These are phyloP conservation scores for Leccinum disarticulatum DNA, from an alignment of 768 basidiomycete genomes.

Conservation along the genomic window DNA sequence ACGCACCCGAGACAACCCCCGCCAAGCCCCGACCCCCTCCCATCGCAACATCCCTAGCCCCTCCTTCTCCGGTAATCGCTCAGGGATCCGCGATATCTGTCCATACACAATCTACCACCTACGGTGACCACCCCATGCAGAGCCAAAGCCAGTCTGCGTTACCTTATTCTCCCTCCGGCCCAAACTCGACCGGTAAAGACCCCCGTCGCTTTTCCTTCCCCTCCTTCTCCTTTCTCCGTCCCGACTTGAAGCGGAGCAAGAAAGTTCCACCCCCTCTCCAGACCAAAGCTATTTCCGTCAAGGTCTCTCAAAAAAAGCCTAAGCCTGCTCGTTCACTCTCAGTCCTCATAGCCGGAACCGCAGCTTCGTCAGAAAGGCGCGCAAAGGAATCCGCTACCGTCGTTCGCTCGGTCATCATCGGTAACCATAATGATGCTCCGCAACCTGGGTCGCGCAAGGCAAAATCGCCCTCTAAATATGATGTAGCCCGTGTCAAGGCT, in stretches of 20 bases:
- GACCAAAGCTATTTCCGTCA: constrained; percentile 32
- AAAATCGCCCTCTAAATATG: constrained; percentile 44
- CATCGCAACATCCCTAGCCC: constrained; percentile 16
- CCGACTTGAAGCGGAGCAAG: constrained; percentile 31
- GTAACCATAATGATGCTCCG: constrained; percentile 37
- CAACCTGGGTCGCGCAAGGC: constrained; percentile 39
- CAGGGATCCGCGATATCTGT: constrained; percentile 9
- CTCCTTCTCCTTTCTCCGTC: constrained; percentile 42
- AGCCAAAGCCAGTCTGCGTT: constrained; percentile 30
- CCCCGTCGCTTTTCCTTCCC: constrained; percentile 51
- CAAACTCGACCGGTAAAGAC: constrained; percentile 23
- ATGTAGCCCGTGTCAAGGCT: constrained; percentile 63
- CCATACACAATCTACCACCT: constrained; percentile 17
- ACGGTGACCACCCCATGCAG: constrained; percentile 20
- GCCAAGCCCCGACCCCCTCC: constrained; percentile 8
- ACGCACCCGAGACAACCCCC: constrained; percentile 1
- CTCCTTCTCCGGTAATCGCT: constrained; percentile 12
- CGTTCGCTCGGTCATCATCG: constrained; percentile 69
- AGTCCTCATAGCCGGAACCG: constrained; percentile 29
- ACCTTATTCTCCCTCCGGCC: constrained; percentile 19
- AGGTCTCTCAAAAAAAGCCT: constrained; percentile 43
- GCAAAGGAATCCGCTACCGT: constrained; percentile 64
- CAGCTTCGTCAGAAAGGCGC: constrained; percentile 48
- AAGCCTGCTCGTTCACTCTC: constrained; percentile 37
- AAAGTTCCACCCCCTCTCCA: constrained; percentile 12